These are phyloP conservation scores for Claviceps maximensis DNA, from an alignment of 2,329 filamentous ascomycete genomes.

Conservation along the genomic window DNA sequence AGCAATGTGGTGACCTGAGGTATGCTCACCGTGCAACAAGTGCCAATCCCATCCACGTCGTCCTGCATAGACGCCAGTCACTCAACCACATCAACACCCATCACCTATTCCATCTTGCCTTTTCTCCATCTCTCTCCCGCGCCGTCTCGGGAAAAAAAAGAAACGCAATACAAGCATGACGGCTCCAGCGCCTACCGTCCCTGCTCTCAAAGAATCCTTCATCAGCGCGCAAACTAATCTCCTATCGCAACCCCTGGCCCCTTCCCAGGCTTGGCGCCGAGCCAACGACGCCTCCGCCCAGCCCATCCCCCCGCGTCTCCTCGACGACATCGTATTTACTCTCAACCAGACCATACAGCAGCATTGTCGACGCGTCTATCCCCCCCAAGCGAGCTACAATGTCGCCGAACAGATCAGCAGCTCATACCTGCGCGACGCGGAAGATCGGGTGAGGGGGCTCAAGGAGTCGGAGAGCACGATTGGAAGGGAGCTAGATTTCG, in stretches of 20 bases:
- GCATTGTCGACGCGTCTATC: conserved; percentile 53
- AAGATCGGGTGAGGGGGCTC: conserved; percentile 23
- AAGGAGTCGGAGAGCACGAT: conserved; percentile 25
- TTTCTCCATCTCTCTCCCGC: not conserved
- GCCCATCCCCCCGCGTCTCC: conserved; percentile 31
- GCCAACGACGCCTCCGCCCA: conserved; percentile 29
- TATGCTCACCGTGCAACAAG: no score
- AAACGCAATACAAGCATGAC: not conserved
- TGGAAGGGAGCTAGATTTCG: conserved; percentile 29
- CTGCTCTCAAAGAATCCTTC: conserved; percentile 52
- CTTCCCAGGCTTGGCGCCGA: conserved; percentile 39
- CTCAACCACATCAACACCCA: no score
- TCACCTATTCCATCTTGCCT: no score
- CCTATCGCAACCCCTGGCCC: conserved; percentile 45
- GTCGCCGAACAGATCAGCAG: conserved; percentile 60
- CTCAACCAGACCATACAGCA: conserved; percentile 51
- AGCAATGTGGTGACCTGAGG: no score
- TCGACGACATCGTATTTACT: conserved; percentile 43
- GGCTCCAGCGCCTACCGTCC: conserved; percentile 35
- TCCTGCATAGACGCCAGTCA: no score
- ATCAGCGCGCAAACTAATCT: conserved; percentile 48
- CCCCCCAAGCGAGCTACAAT: conserved; percentile 54
- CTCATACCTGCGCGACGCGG: conserved; percentile 41
- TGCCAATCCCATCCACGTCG: no score
- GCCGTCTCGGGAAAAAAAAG: not conserved